Evolutionary conservation across 1,139 yeast genomes (phyloP).

Genomic region (Debaryomycetaceae sp.): DNA sequence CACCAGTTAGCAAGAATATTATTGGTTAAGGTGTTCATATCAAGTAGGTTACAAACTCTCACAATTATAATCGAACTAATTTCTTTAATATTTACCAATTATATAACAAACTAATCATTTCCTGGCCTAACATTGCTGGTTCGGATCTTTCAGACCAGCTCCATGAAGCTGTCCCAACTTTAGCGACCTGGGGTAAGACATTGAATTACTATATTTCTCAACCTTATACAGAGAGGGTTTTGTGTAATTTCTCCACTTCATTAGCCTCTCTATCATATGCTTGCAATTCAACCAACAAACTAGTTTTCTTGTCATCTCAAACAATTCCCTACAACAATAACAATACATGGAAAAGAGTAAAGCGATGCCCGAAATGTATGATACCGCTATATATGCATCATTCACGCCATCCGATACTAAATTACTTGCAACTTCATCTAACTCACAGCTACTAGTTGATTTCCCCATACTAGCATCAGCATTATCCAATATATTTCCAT

Average conservation of each 20-base stretch:
- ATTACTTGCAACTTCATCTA: constrained; percentile 25
- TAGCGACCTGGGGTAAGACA: too few species aligned
- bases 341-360: background rate
- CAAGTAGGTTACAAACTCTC: too few species aligned
- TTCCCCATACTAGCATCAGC: constrained; percentile 47
- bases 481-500: constrained; percentile 47
- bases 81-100: too few species aligned
- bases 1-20: too few species aligned
- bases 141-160: too few species aligned
- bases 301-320: background rate
- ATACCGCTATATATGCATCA: constrained; percentile 16
- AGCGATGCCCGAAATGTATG: background rate
- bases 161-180: too few species aligned
- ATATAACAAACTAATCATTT: too few species aligned
- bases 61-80: too few species aligned
- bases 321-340: too few species aligned
- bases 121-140: too few species aligned
- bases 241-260: background rate
- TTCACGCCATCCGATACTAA: constrained; percentile 37
- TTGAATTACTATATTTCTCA: background rate
- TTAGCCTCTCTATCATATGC: background rate
- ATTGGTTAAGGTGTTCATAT: too few species aligned
- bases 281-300: background rate
- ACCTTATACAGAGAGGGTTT: background rate
- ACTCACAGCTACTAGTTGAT: constrained; percentile 31